phyloP scores from a whole-genome alignment of 129 eudicot species.

The Ambrosia artemisiifolia region DNA sequence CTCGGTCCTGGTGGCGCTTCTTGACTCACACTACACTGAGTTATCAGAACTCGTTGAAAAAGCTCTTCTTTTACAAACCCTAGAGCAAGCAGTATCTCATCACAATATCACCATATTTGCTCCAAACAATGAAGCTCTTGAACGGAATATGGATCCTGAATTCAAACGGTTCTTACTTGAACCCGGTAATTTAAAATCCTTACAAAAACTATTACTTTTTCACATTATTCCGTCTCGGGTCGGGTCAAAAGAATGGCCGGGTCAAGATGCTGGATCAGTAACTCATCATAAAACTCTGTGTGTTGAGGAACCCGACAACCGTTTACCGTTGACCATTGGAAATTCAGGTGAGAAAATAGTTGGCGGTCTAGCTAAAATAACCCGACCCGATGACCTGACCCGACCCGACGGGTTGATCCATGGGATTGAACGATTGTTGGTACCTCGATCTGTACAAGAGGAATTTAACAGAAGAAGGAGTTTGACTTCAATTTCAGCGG shows the following conservation, averaged over 20 bases:
- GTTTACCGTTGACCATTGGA: constrained; percentile 25
- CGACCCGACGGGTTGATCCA: constrained; percentile 91
- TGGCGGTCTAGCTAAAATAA: constrained; percentile 49
- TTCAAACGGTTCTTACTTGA: constrained; percentile 79
- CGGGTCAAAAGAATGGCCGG: constrained; percentile 61
- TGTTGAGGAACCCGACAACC: constrained; percentile 13
- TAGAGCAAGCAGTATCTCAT: constrained; percentile 56
- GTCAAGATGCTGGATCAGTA: neutral
- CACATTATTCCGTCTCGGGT: constrained; percentile 78
- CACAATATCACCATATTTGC: constrained; percentile 90
- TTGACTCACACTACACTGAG: constrained; percentile 87
- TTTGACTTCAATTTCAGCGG: constrained; percentile 76
- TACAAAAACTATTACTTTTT: constrained; percentile 59
- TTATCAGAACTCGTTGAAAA: constrained; percentile 82
- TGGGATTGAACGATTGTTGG: constrained; percentile 69
- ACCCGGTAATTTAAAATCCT: constrained; percentile 67
- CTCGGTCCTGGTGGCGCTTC: constrained; percentile 80
- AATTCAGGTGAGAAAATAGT: constrained; percentile 38
- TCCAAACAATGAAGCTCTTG: constrained; percentile 78
- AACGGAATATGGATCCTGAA: constrained; percentile 70
- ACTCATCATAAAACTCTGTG: constrained; percentile 42
- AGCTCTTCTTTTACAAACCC: constrained; percentile 64
- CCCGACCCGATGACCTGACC: constrained; percentile 55
- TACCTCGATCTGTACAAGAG: constrained; percentile 80
- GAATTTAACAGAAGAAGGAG: constrained; percentile 72